These are phyloP conservation scores for Ordospora colligata DNA, from an alignment of 371 early-diverging fungal genomes.

Conservation along the genomic window DNA sequence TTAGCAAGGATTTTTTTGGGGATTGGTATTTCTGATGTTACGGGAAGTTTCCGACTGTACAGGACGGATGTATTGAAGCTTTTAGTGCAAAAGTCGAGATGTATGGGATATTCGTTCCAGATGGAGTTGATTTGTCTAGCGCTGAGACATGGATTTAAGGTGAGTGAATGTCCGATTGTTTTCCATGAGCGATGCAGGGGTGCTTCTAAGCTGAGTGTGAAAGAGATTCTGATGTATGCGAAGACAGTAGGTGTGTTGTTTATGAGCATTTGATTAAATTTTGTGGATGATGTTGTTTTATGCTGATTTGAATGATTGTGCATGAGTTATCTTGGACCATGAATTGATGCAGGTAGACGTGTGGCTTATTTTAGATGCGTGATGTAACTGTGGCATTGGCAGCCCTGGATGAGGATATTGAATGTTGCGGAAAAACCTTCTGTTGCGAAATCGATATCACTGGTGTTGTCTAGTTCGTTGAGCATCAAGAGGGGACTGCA, in stretches of 20 bases:
- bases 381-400: neutral
- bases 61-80: conserved; percentile 74
- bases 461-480: conserved; percentile 64
- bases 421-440: conserved; percentile 94
- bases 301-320: neutral
- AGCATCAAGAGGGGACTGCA: conserved; percentile 19
- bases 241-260: neutral
- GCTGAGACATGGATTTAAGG: conserved; percentile 71
- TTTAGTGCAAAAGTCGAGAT: conserved; percentile 72
- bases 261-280: neutral
- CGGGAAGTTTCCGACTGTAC: conserved; percentile 89
- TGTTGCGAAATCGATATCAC: conserved; percentile 77
- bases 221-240: neutral
- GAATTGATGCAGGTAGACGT: too few relatives aligned
- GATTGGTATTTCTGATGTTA: conserved; percentile 78
- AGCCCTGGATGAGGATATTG: conserved; percentile 51
- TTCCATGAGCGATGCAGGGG: conserved; percentile 58
- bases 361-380: too few relatives aligned
- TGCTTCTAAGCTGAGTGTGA: conserved; percentile 43
- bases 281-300: neutral
- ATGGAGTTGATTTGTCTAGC: conserved; percentile 98
- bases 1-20: conserved; percentile 77
- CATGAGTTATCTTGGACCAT: too few relatives aligned
- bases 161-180: conserved; percentile 67
- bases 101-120: conserved; percentile 95